These are phyloP conservation scores for Dryas integrifolia DNA, from an alignment of 331 rosid genomes.

Conservation along the genomic window DNA sequence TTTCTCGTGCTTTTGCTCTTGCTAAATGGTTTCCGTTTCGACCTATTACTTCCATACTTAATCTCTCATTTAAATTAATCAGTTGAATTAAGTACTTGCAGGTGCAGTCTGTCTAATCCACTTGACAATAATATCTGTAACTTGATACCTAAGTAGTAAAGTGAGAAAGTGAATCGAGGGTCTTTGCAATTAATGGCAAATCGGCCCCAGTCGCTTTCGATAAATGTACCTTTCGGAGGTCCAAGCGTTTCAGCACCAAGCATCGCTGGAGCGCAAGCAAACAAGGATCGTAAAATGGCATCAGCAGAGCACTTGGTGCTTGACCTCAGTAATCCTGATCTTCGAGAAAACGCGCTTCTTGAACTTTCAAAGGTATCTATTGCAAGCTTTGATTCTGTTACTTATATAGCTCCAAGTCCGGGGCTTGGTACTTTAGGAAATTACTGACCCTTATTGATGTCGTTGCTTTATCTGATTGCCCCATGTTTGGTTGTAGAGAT, in stretches of 20 bases:
- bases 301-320: slow-evolving; percentile 65
- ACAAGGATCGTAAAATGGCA: slow-evolving; percentile 53
- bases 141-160: background rate
- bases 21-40: background rate
- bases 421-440: background rate
- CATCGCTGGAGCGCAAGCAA: slow-evolving; percentile 38
- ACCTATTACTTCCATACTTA: background rate
- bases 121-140: background rate
- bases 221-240: slow-evolving; percentile 43
- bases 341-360: slow-evolving; percentile 69
- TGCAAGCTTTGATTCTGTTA: background rate
- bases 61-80: background rate
- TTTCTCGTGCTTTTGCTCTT: background rate
- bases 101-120: background rate
- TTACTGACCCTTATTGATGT: background rate
- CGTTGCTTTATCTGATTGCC: background rate
- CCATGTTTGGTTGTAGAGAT: background rate
- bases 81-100: background rate
- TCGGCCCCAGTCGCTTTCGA: slow-evolving; percentile 50
- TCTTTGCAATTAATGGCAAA: slow-evolving; percentile 41
- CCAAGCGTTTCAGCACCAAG: slow-evolving; percentile 33
- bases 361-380: slow-evolving; percentile 73
- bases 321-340: slow-evolving; percentile 66
- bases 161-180: background rate
- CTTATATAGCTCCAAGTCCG: slow-evolving; percentile 4